Percentiles rank a stretch among this genome's conserved stretches.
Conservation (phyloP, 352 stramenopile species). For the Pythium insidiosum region DNA sequence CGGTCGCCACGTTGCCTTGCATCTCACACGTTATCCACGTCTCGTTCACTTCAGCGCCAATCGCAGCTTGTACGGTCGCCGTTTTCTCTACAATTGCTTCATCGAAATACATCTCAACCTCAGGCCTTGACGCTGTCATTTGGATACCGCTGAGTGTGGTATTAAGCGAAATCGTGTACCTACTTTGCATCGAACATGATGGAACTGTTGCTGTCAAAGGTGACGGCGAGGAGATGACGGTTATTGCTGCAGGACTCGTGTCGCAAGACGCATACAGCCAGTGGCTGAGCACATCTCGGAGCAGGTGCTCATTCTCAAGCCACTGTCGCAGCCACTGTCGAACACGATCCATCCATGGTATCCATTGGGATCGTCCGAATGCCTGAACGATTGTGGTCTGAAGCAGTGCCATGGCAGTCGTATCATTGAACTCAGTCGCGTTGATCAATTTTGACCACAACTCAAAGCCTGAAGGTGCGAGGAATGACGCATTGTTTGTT, state of each 20-base stretch:
- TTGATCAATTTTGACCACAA: constrained; percentile 30
- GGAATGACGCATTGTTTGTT: constrained; percentile 25
- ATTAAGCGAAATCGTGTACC: constrained; percentile 23
- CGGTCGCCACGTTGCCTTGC: constrained; percentile 20
- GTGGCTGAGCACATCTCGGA: constrained; percentile 52
- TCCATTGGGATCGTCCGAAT: constrained; percentile 22
- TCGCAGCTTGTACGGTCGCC: constrained; percentile 29
- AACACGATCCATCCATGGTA: constrained; percentile 49
- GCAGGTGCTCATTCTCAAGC: constrained; percentile 38
- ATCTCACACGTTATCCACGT: constrained; percentile 24
- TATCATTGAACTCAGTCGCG: constrained; percentile 12
- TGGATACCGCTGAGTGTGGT: constrained; percentile 31
- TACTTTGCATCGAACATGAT: constrained; percentile 18
- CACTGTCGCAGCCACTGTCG: constrained; percentile 45
- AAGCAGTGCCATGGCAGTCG: constrained; percentile 2
- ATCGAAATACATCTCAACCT: constrained; percentile 28
- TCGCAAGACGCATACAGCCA: constrained; percentile 54
- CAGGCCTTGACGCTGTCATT: constrained; percentile 29
- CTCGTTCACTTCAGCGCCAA: constrained; percentile 27
- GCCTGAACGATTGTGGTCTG: constrained; percentile 19
- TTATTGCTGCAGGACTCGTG: constrained; percentile 17
- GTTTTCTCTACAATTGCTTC: constrained; percentile 31
- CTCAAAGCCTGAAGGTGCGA: constrained; percentile 24
- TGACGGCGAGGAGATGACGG: constrained; percentile 8
- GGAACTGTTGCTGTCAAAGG: constrained; percentile 10